phyloP scores from a whole-genome alignment of 345 rosid species.

The Citrus mangshanensis region DNA sequence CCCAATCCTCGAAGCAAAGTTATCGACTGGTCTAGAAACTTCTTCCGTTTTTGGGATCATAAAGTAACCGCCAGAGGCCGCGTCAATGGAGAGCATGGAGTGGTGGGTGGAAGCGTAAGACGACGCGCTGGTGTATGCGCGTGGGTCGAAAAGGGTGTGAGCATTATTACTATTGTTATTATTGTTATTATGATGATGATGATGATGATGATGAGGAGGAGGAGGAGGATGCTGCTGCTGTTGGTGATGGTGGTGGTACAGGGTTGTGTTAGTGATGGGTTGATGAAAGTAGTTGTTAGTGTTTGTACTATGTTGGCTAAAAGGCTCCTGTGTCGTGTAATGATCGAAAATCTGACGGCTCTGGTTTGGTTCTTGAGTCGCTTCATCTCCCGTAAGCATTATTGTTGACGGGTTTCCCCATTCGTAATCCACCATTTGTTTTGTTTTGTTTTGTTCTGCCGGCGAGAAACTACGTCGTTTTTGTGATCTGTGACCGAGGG shows the following conservation, averaged over 20 bases:
- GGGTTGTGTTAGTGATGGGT: conserved; percentile 24
- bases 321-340: conserved; percentile 32
- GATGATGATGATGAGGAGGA: background rate
- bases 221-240: conserved; percentile 28
- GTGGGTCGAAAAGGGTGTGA: conserved; percentile 46
- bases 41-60: conserved; percentile 79
- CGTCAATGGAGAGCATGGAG: conserved; percentile 49
- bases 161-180: background rate
- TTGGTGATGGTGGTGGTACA: conserved; percentile 36
- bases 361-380: conserved; percentile 44
- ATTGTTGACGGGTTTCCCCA: conserved; percentile 72
- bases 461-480: conserved; percentile 19
- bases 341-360: conserved; percentile 49
- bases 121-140: conserved; percentile 38
- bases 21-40: conserved; percentile 37
- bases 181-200: background rate
- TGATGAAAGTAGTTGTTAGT: conserved; percentile 17
- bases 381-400: conserved; percentile 41
- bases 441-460: background rate
- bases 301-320: conserved; percentile 22
- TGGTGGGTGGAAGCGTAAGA: conserved; percentile 24
- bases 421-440: conserved; percentile 78
- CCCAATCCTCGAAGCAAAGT: conserved; percentile 65
- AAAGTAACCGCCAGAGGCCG: conserved; percentile 32
- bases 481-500: background rate